Evolutionary conservation across 495 filamentous ascomycete genomes (phyloP), one percentile per base, ranked within the genome.

Genomic region (Lentithecium fluviatile): DNA sequence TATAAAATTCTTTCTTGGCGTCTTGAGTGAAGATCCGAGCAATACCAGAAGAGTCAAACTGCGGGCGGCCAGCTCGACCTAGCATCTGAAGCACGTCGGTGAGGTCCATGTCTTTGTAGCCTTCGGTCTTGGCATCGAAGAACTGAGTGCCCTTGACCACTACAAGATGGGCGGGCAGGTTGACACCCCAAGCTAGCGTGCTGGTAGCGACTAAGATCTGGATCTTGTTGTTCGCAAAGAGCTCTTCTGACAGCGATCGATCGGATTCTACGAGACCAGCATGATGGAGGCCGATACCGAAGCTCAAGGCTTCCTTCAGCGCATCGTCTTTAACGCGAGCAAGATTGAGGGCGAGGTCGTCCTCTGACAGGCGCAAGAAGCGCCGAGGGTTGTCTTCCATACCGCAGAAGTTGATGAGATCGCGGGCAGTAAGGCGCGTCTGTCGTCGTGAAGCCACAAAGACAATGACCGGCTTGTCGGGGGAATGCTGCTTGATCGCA

Each of bases 41-140:
- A 64, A 97, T 93, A 62, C 95, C 94, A 0, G 91, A 94, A 46
- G 85, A 85, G 69, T 99, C 94, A 70, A 99, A 99, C 71, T 99
- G 94, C 13, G 94, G 94, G 54, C 94, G 87, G 13, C 94, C 94
- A 19, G 94, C 94, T 74, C 94, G 87, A 56, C 94, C 94, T 24
- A 99, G 79, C 94, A 99, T 99, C 75, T 99, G 94, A 58, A 99
- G 78, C 43, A 99, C 94, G 76, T 99, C 94, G 0, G 94, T 99
- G 53, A 99, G 77, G 74, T 99, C 95, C 95, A 97, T 97, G 74
- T 99, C 94, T 64, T 89, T 91, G 73, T 99, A 99, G 0, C 90
- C 94, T 74, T 96, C 95, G 26, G 90, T 93, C 70, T 99, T 97
- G 6, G 93, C 93, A 71, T 99, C 94, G 74, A 95, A 99, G 77